Percentiles rank a stretch among this genome's conserved stretches.
Conservation (phyloP, 2,329 filamentous ascomycete genomes). For the Lachnellula suecica region DNA sequence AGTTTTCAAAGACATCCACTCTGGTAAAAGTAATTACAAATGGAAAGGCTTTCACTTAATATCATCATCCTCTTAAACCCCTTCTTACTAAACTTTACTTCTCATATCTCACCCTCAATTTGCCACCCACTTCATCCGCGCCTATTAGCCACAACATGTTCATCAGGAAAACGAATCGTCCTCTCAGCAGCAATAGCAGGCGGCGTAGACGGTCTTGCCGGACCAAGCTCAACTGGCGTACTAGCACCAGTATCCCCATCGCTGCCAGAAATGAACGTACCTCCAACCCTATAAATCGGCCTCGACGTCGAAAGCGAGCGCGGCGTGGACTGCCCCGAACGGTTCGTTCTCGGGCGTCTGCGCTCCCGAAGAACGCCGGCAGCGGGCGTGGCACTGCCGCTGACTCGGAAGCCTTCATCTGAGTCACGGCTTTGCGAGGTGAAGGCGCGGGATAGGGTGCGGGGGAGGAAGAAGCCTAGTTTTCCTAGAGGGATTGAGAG, state of each 20-base stretch:
- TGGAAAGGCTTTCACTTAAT: not conserved
- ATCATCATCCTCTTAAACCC: not conserved
- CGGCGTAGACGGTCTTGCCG: slow-evolving; percentile 14
- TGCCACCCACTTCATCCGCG: not conserved
- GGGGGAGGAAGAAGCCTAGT: slow-evolving; percentile 57
- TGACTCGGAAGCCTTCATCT: slow-evolving; percentile 13
- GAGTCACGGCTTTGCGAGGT: slow-evolving; percentile 22
- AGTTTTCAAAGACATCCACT: no score
- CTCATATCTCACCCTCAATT: not conserved
- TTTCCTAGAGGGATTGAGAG: slow-evolving; percentile 78
- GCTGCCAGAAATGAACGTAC: slow-evolving; percentile 26
- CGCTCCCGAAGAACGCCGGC: slow-evolving; percentile 22
- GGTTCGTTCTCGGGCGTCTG: slow-evolving; percentile 3
- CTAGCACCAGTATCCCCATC: not conserved
- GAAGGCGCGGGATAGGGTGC: slow-evolving; percentile 52
- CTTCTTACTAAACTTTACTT: not conserved
- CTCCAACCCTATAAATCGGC: slow-evolving; percentile 42
- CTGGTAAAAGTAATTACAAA: not conserved
- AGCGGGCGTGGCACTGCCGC: slow-evolving; percentile 9
- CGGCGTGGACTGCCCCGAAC: slow-evolving; percentile 12
- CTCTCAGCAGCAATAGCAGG: slow-evolving; percentile 25
- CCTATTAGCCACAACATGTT: slow-evolving; percentile 18
- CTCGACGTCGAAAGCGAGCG: slow-evolving; percentile 18
- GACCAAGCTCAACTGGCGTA: slow-evolving; percentile 1
- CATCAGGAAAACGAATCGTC: slow-evolving; percentile 47